Conservation (phyloP, 345 rosid species). For the Euphorbia pulcherrima region DNA sequence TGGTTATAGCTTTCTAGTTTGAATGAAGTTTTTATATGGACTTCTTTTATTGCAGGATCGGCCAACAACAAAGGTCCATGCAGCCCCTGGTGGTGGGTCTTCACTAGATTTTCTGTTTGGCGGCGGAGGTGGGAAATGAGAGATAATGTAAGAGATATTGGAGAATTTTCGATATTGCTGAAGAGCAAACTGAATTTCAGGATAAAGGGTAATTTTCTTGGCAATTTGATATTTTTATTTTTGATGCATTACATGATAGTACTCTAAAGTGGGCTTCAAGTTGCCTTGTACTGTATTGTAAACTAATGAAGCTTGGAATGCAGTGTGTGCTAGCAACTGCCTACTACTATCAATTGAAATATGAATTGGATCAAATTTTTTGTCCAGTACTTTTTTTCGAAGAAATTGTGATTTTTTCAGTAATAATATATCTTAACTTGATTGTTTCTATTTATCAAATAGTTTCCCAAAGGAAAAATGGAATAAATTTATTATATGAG, state of each 20-base stretch:
- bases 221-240: not conserved
- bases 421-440: too few relatives aligned
- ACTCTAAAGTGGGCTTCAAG: slow-evolving; percentile 1
- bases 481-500: too few relatives aligned
- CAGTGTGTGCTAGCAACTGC: not conserved
- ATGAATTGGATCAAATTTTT: not conserved
- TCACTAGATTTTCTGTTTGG: slow-evolving; percentile 26
- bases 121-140: not conserved
- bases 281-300: slow-evolving; percentile 1
- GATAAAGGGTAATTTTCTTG: not conserved
- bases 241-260: not conserved
- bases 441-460: too few relatives aligned
- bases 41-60: slow-evolving; percentile 12
- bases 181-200: slow-evolving; percentile 8
- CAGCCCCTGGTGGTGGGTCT: slow-evolving; percentile 28
- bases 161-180: not conserved
- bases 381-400: not conserved
- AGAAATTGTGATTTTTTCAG: not conserved
- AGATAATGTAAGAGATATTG: not conserved
- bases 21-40: not conserved
- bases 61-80: slow-evolving; percentile 25
- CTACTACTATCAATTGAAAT: not conserved
- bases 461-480: too few relatives aligned
- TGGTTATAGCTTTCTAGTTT: too few relatives aligned
- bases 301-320: not conserved